A percentile compares a stretch with the other conserved stretches of the same genome.
Evolutionary conservation across 2,329 filamentous ascomycete genomes (phyloP).

Genomic region (Colletotrichum kahawae): DNA sequence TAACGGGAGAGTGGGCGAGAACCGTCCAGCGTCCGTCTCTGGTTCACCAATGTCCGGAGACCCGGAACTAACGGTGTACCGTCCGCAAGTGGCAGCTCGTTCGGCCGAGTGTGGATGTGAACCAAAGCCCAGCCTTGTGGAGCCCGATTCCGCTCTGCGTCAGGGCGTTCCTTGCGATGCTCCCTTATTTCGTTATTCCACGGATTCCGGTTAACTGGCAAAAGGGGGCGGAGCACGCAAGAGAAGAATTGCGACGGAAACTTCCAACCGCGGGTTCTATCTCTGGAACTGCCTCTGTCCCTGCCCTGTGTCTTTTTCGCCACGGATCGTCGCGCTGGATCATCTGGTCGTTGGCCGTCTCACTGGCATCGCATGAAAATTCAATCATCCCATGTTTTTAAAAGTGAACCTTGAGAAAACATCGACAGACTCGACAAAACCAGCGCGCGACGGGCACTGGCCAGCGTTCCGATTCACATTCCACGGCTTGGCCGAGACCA

Average conservation of each 20-base stretch:
- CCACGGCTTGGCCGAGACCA: constrained; percentile 13
- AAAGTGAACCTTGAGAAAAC: not conserved
- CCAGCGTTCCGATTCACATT: constrained; percentile 5
- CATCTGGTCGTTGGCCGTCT: constrained; percentile 13
- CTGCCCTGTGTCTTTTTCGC: not conserved
- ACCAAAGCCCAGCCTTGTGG: constrained; percentile 14
- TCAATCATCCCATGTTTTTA: constrained; percentile 4
- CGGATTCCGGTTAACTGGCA: not conserved
- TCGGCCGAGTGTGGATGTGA: not conserved
- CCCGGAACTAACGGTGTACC: not conserved
- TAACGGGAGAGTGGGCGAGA: not conserved
- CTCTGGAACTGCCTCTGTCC: not conserved
- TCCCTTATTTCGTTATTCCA: not conserved
- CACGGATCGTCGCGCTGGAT: constrained; percentile 9
- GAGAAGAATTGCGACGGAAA: not conserved
- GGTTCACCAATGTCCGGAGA: not conserved
- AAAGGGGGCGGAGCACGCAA: not conserved
- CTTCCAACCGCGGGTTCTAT: not conserved
- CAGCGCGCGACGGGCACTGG: constrained; percentile 6
- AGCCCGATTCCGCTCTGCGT: not conserved
- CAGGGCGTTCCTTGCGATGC: constrained; percentile 7
- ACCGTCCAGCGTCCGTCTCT: not conserved
- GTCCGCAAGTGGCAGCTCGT: not conserved
- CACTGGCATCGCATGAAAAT: constrained; percentile 5
- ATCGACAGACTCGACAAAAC: constrained; percentile 2